phyloP scores from a whole-genome alignment of 2,329 filamentous ascomycete genomes.

The Cladosporium sp. region DNA sequence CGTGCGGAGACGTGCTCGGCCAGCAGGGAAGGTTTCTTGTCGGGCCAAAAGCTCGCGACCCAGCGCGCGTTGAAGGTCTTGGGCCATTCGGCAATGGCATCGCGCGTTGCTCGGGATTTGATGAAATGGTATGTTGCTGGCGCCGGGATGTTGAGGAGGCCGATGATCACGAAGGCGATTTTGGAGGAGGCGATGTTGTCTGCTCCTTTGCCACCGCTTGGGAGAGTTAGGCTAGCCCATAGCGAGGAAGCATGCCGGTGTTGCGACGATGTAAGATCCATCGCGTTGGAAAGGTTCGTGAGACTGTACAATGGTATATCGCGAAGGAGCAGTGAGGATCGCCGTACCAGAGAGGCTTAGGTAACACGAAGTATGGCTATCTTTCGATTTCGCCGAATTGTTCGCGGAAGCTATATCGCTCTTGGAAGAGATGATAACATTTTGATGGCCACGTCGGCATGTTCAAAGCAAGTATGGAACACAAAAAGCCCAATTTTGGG shows the following conservation, averaged over 20 bases:
- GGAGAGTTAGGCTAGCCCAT: neutral
- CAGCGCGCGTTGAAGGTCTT: slow-evolving; percentile 16
- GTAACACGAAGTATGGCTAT: slow-evolving; percentile 14
- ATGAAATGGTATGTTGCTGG: slow-evolving; percentile 3
- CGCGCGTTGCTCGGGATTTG: slow-evolving; percentile 9
- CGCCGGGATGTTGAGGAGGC: slow-evolving; percentile 18
- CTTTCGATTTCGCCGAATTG: slow-evolving; percentile 17
- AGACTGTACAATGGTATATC: neutral
- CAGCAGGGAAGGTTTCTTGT: slow-evolving; percentile 6
- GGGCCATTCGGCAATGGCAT: slow-evolving; percentile 5
- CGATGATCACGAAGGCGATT: slow-evolving; percentile 12
- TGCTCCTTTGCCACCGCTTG: neutral
- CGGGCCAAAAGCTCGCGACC: slow-evolving; percentile 16
- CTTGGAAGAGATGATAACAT: neutral
- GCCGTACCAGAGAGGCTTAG: slow-evolving; percentile 12
- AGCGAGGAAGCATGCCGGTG: neutral
- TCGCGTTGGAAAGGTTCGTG: neutral
- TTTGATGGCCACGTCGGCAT: neutral
- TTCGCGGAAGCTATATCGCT: neutral
- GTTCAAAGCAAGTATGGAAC: neutral
- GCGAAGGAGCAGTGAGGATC: neutral
- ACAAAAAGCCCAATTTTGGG: neutral
- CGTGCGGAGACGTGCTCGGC: slow-evolving; percentile 14
- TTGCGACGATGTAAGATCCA: slow-evolving; percentile 3
- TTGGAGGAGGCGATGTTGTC: neutral